phyloP scores from a whole-genome alignment of 2,329 filamentous ascomycete species.

The Fusarium cicatricum region DNA sequence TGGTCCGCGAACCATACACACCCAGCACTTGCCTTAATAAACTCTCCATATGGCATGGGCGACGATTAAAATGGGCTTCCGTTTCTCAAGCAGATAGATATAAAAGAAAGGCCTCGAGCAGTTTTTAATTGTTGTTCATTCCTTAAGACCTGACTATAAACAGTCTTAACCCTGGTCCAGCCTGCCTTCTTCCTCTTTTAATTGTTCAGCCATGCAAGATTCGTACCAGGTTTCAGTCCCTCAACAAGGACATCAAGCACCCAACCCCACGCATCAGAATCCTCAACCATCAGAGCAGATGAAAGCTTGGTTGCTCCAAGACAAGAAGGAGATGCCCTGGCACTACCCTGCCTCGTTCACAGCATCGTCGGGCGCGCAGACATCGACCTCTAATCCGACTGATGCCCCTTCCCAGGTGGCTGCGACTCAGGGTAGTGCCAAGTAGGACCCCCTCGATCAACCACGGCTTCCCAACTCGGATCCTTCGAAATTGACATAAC shows the following conservation, averaged over 20 bases:
- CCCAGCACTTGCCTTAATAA: too few species aligned
- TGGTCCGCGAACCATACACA: too few species aligned
- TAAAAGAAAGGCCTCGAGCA: too few species aligned
- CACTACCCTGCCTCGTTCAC: not conserved
- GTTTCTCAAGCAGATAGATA: too few species aligned
- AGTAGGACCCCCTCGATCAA: too few species aligned
- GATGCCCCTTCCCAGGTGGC: not conserved
- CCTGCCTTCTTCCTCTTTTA: not conserved
- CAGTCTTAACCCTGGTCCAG: not conserved
- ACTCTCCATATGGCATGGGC: too few species aligned
- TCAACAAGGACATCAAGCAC: rapidly evolving
- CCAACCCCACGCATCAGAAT: not conserved
- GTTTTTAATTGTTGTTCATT: not conserved
- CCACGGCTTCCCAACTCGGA: too few species aligned
- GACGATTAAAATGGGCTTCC: too few species aligned
- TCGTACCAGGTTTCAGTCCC: rapidly evolving
- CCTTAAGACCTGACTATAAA: not conserved
- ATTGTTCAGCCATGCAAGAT: not conserved
- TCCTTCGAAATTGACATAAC: too few species aligned
- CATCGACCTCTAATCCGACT: rapidly evolving
- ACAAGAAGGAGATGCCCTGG: slow-evolving; percentile 6
- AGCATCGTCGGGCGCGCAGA: not conserved
- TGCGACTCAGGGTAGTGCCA: slow-evolving; percentile 7
- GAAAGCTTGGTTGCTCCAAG: slow-evolving; percentile 17
- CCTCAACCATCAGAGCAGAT: not conserved